Conservation (phyloP, 306 rosid species). For the Gleditsia sinensis region DNA sequence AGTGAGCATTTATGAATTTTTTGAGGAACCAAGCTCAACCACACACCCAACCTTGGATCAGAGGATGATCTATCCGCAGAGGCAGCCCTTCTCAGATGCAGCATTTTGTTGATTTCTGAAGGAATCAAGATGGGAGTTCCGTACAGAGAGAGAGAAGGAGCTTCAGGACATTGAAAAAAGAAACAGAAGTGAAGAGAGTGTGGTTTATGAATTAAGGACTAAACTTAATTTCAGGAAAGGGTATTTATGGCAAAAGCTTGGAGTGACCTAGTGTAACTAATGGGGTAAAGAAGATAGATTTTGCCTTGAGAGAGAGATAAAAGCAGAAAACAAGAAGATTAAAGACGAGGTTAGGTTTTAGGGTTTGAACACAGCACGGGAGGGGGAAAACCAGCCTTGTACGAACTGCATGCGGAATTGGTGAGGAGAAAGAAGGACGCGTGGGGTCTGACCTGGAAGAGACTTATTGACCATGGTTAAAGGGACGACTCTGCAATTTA, state of each 20-base stretch:
- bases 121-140: too few species aligned
- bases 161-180: neutral
- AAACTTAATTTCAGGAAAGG: too few species aligned
- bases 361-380: conserved; percentile 4
- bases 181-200: too few species aligned
- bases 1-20: conserved; percentile 2
- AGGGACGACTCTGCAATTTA: neutral
- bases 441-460: neutral
- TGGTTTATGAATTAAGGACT: too few species aligned
- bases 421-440: neutral
- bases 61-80: conserved; percentile 18
- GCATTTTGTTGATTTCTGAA: neutral
- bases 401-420: neutral
- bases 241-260: neutral
- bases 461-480: neutral
- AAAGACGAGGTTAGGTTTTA: neutral
- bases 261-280: neutral
- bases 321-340: neutral
- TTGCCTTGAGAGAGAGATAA: neutral
- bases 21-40: neutral
- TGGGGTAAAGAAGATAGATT: neutral
- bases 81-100: neutral
- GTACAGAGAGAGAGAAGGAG: neutral
- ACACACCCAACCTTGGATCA: neutral
- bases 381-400: neutral